These are phyloP conservation scores for Rhododendron mucronatum DNA, from an alignment of 148 eudicot species.

Conservation along the genomic window DNA sequence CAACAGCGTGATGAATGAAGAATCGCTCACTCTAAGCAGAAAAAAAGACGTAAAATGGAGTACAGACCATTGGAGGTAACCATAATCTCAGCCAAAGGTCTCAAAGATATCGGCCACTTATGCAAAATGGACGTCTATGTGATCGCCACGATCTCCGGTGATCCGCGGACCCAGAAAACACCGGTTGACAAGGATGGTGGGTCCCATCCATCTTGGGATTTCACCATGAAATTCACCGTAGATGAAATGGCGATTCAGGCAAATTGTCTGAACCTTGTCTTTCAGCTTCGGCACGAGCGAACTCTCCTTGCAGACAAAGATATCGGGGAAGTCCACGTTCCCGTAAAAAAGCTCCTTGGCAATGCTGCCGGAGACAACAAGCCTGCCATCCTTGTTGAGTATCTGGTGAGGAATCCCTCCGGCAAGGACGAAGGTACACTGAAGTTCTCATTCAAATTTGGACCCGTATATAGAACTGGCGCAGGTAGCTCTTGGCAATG, in stretches of 20 bases:
- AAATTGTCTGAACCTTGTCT: constrained; percentile 16
- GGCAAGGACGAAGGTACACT: constrained; percentile 11
- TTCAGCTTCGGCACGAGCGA: constrained; percentile 30
- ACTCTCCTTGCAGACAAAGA: constrained; percentile 41
- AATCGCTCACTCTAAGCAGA: not conserved
- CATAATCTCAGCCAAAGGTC: constrained; percentile 41
- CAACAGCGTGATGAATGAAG: not conserved
- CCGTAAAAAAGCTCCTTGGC: constrained; percentile 34
- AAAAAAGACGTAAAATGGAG: not conserved
- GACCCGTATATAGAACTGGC: constrained; percentile 8
- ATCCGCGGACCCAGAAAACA: constrained; percentile 32
- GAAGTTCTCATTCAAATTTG: constrained; percentile 19
- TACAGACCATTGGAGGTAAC: constrained; percentile 27
- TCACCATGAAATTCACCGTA: constrained; percentile 31
- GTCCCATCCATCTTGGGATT: constrained; percentile 39
- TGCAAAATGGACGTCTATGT: constrained; percentile 48
- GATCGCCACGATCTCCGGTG: constrained; percentile 25
- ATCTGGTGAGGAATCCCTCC: constrained; percentile 24
- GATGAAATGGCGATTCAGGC: constrained; percentile 21
- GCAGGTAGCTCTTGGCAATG: constrained; percentile 16
- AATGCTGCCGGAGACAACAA: constrained; percentile 14
- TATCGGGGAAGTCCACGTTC: constrained; percentile 39
- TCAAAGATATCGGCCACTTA: constrained; percentile 43
- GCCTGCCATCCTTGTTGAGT: constrained; percentile 11
- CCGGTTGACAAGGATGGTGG: constrained; percentile 50